phyloP scores from a whole-genome alignment of 164 flowering plant species.

The Dillenia turbinata region DNA sequence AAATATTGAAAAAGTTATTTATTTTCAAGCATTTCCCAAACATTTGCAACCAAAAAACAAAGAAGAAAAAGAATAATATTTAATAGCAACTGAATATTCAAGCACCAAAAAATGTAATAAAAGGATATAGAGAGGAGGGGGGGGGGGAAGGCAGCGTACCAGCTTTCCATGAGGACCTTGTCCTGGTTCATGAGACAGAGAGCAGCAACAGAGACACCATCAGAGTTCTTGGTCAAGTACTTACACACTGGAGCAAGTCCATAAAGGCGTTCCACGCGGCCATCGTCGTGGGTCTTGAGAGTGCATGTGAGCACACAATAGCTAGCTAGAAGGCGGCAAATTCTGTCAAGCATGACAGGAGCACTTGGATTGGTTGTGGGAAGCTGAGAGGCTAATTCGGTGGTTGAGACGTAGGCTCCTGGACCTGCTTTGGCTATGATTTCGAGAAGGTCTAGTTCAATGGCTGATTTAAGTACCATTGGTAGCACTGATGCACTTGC shows the following conservation, averaged over 20 bases:
- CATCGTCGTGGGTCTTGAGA: conserved; percentile 28
- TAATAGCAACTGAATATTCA: no score
- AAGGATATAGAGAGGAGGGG: not conserved
- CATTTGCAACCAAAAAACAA: not conserved
- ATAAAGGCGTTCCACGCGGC: conserved; percentile 56
- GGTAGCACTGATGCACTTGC: conserved; percentile 59
- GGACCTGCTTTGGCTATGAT: conserved; percentile 56
- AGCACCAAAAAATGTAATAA: no score
- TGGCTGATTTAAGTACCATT: conserved; percentile 64
- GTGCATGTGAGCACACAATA: conserved; percentile 55
- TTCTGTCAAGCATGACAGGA: conserved; percentile 64
- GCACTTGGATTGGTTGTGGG: conserved; percentile 66
- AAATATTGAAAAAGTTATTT: no score
- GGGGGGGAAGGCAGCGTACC: conserved; percentile 34
- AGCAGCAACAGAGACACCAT: conserved; percentile 64
- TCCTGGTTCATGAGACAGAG: conserved; percentile 80
- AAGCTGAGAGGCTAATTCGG: conserved; percentile 55
- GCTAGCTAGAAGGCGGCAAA: conserved; percentile 65
- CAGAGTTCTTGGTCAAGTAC: conserved; percentile 63
- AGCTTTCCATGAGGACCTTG: conserved; percentile 91
- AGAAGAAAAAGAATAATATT: not conserved
- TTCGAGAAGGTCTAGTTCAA: conserved; percentile 75
- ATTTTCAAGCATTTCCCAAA: no score
- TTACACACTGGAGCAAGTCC: conserved; percentile 73
- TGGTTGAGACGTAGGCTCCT: conserved; percentile 44